phyloP scores from a whole-genome alignment of 2,329 filamentous ascomycete genomes.

The Leptographium radiaticola region DNA sequence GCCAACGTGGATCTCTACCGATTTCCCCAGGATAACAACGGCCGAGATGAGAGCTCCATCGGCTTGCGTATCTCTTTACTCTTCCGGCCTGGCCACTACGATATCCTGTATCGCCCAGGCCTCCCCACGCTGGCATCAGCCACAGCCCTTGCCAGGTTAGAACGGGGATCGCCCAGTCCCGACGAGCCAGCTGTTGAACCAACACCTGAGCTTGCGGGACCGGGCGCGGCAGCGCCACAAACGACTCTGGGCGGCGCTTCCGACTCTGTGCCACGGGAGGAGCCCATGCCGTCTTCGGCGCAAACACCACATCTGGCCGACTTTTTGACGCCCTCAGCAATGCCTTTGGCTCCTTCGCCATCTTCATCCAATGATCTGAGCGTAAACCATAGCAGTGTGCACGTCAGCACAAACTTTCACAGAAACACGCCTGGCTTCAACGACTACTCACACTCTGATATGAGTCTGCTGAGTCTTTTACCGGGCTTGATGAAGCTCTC shows the following conservation, averaged over 20 bases:
- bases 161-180: not conserved
- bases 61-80: slow-evolving; percentile 43
- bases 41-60: slow-evolving; percentile 24
- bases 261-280: not conserved
- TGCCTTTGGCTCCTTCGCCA: not conserved
- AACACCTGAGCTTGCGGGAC: no score
- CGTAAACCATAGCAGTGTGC: slow-evolving; percentile 28
- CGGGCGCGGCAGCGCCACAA: not conserved
- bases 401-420: slow-evolving; percentile 16
- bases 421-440: slow-evolving; percentile 31
- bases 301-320: not conserved
- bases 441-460: slow-evolving; percentile 28
- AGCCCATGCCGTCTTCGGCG: not conserved
- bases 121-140: not conserved
- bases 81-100: slow-evolving; percentile 77
- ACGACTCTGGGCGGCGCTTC: not conserved
- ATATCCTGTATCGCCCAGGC: slow-evolving; percentile 58
- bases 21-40: slow-evolving; percentile 42
- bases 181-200: not conserved
- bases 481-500: slow-evolving; percentile 24
- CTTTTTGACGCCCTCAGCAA: not conserved
- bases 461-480: slow-evolving; percentile 32
- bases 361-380: slow-evolving; percentile 24
- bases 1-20: slow-evolving; percentile 60
- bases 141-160: not conserved